phyloP scores from a whole-genome alignment of 192 early-diverging fungal genomes.

The Coemansia aciculifera region DNA sequence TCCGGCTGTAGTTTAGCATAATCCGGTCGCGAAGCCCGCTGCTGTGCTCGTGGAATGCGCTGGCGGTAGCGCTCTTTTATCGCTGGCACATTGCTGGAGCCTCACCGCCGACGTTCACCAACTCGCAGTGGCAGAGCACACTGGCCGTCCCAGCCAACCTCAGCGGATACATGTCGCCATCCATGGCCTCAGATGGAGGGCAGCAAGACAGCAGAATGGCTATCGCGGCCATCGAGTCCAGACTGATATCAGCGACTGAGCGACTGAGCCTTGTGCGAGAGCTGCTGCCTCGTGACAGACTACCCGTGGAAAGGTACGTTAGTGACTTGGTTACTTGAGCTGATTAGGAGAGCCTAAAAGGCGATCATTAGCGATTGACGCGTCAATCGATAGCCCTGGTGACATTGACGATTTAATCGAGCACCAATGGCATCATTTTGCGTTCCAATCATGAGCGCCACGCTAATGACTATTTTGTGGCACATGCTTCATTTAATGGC shows the following conservation, averaged over 20 bases:
- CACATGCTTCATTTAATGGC: slow-evolving; percentile 5
- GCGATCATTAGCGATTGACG: slow-evolving; percentile 2
- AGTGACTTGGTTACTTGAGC: slow-evolving; percentile 6
- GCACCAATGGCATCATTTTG: background rate
- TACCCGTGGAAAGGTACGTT: slow-evolving; percentile 46
- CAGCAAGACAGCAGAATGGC: slow-evolving; percentile 1
- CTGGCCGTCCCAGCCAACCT: slow-evolving; percentile 22
- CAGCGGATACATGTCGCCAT: background rate
- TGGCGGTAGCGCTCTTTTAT: slow-evolving; percentile 43
- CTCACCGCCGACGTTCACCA: slow-evolving; percentile 36
- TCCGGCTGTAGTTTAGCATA: slow-evolving; percentile 52
- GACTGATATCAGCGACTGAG: slow-evolving; percentile 19
- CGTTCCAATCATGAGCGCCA: background rate
- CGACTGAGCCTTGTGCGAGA: slow-evolving; percentile 30
- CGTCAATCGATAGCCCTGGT: background rate
- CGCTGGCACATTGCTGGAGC: slow-evolving; percentile 46
- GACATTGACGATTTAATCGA: background rate
- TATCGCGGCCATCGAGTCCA: slow-evolving; percentile 14
- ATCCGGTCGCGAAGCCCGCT: slow-evolving; percentile 50
- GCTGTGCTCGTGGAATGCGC: slow-evolving; percentile 49
- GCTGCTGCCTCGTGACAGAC: slow-evolving; percentile 33
- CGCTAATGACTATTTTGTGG: slow-evolving; percentile 6
- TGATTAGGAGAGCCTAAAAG: background rate
- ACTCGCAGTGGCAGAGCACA: slow-evolving; percentile 37
- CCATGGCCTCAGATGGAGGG: background rate